Evolutionary conservation across 2,329 filamentous ascomycete genomes (phyloP).

Genomic region (Fusarium siculi): DNA sequence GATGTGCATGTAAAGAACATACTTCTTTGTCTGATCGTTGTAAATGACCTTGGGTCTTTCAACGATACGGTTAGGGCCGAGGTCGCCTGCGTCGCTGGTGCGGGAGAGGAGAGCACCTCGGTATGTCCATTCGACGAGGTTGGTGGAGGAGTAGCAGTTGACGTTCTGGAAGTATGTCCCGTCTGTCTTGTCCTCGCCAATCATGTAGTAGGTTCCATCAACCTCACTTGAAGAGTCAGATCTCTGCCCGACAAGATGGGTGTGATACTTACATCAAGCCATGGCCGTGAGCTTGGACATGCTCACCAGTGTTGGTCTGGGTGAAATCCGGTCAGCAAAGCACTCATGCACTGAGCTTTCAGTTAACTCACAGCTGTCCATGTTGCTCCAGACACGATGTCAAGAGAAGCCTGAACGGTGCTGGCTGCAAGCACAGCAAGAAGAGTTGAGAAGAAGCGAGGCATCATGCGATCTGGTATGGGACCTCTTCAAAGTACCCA

Average conservation of each 20-base stretch:
- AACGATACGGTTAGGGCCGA: constrained; percentile 70
- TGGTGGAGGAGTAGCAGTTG: constrained; percentile 72
- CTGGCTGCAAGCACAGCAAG: constrained; percentile 13
- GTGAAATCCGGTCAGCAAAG: accelerated
- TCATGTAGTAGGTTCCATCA: constrained; percentile 70
- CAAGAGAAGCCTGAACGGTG: constrained; percentile 35
- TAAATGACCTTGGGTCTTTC: constrained; percentile 76
- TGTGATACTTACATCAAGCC: constrained; percentile 62
- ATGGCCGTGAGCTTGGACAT: constrained; percentile 74
- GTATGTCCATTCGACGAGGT: constrained; percentile 73
- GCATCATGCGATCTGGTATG: not conserved
- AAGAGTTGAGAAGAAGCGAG: constrained; percentile 1
- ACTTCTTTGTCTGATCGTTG: constrained; percentile 71
- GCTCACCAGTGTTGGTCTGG: constrained; percentile 59
- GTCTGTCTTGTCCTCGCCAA: constrained; percentile 76
- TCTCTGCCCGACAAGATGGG: accelerated
- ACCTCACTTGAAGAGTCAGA: constrained; percentile 45
- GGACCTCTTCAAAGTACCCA: not conserved
- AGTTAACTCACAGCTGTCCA: constrained; percentile 55
- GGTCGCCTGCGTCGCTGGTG: constrained; percentile 58
- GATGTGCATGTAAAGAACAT: constrained; percentile 77
- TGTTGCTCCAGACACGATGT: constrained; percentile 57
- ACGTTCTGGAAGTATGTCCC: constrained; percentile 70
- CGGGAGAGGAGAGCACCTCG: constrained; percentile 67
- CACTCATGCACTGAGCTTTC: accelerated